A percentile compares a stretch with the other conserved stretches of the same genome.
These are phyloP conservation scores for Daldinia sp. DNA, from an alignment of 2,329 filamentous ascomycete species.

Conservation along the genomic window DNA sequence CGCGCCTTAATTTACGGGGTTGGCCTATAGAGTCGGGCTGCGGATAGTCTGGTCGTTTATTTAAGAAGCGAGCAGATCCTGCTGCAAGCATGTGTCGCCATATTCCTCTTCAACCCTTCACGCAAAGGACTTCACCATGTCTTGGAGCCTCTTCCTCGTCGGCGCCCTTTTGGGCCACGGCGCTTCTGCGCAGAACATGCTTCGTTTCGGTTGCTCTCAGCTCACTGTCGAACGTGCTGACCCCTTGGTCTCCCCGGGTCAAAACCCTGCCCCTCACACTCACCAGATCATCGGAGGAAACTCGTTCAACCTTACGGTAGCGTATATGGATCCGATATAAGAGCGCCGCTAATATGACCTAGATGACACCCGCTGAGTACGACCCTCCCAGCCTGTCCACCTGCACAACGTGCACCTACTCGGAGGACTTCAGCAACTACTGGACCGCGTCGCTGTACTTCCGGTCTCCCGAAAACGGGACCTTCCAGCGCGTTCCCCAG, in stretches of 20 bases:
- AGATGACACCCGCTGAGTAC: slow-evolving; percentile 36
- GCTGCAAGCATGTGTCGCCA: slow-evolving; percentile 3
- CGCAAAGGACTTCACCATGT: slow-evolving; percentile 26
- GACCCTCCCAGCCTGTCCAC: slow-evolving; percentile 40
- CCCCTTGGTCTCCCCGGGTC: slow-evolving; percentile 38
- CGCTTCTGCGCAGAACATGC: slow-evolving; percentile 36
- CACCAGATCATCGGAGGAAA: slow-evolving; percentile 40
- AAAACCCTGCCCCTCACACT: slow-evolving; percentile 33
- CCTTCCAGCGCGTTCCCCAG: slow-evolving; percentile 49
- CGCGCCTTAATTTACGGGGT: slow-evolving; percentile 4
- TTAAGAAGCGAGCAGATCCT: slow-evolving; percentile 13
- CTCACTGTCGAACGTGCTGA: slow-evolving; percentile 39
- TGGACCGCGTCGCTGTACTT: slow-evolving; percentile 49
- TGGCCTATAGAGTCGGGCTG: background rate
- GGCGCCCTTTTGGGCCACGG: slow-evolving; percentile 33
- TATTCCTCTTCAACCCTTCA: slow-evolving; percentile 8
- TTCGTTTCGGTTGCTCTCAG: slow-evolving; percentile 40
- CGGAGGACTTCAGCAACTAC: slow-evolving; percentile 49
- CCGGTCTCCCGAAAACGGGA: slow-evolving; percentile 44
- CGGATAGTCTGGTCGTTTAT: slow-evolving; percentile 12
- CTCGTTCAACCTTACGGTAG: slow-evolving; percentile 39
- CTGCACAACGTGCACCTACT: slow-evolving; percentile 50
- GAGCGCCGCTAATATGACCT: background rate
- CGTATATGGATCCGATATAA: slow-evolving; percentile 11
- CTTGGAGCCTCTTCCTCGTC: slow-evolving; percentile 24